phyloP scores from a whole-genome alignment of 2,329 filamentous ascomycete species.

The Hypoxylon sp. region DNA sequence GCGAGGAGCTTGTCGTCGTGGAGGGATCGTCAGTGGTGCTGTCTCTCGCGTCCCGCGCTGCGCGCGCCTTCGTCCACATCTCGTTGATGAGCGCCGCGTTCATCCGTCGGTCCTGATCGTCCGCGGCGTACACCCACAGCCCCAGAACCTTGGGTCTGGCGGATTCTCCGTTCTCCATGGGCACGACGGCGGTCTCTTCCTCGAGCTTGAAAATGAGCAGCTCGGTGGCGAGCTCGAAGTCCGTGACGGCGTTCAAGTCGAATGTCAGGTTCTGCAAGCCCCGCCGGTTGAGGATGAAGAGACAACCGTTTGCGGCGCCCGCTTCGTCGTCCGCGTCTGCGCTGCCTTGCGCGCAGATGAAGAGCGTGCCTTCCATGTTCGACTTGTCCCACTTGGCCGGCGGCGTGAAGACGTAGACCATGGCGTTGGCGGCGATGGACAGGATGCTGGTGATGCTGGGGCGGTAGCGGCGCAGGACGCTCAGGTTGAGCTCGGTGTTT shows the following conservation, averaged over 20 bases:
- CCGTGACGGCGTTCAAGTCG: constrained; percentile 71
- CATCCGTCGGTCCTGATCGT: constrained; percentile 46
- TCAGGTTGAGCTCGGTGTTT: constrained; percentile 89
- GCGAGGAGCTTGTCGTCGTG: constrained; percentile 14
- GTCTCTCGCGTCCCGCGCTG: constrained; percentile 12
- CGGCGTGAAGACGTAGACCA: constrained; percentile 81
- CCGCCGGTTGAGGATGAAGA: constrained; percentile 81
- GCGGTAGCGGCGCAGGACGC: constrained; percentile 85
- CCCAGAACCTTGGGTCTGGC: constrained; percentile 46
- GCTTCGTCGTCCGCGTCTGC: constrained; percentile 50
- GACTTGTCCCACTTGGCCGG: constrained; percentile 85
- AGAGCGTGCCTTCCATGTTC: constrained; percentile 88
- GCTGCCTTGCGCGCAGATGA: constrained; percentile 79
- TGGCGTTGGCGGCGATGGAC: constrained; percentile 86
- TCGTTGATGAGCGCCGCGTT: constrained; percentile 50
- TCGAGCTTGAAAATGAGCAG: constrained; percentile 66
- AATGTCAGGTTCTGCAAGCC: constrained; percentile 79
- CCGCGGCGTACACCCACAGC: constrained; percentile 51
- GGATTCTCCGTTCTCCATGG: constrained; percentile 47
- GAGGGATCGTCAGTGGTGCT: constrained; percentile 11
- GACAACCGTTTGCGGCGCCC: constrained; percentile 63
- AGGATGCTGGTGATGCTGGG: constrained; percentile 80
- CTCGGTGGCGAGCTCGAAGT: constrained; percentile 74
- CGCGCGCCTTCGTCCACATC: constrained; percentile 50
- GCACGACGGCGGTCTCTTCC: constrained; percentile 36